phyloP scores from a whole-genome alignment of 805 yeast species.

The Candida krabiensis region DNA sequence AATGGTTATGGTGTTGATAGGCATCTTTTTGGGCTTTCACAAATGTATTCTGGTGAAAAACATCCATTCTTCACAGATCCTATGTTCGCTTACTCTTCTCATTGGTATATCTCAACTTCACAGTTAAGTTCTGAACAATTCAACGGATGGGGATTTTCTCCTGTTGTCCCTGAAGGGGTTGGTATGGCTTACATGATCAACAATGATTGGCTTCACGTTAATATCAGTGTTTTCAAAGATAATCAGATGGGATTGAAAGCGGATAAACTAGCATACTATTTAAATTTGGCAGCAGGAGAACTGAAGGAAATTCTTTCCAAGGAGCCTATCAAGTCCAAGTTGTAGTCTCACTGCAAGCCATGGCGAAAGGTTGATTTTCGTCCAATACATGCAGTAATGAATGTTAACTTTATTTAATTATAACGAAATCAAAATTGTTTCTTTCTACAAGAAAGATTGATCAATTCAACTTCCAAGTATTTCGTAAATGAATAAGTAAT shows the following conservation, averaged over 20 bases:
- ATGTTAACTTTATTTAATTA: neutral
- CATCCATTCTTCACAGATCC: slow-evolving; percentile 78
- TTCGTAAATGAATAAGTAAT: slow-evolving; percentile 79
- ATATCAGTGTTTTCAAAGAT: slow-evolving; percentile 72
- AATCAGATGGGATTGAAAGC: slow-evolving; percentile 56
- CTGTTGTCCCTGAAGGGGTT: slow-evolving; percentile 90
- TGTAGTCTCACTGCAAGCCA: too few relatives aligned
- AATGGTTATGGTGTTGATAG: slow-evolving; percentile 91
- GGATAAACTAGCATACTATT: slow-evolving; percentile 60
- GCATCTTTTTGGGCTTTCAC: slow-evolving; percentile 86
- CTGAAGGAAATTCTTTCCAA: slow-evolving; percentile 58
- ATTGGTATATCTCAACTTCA: slow-evolving; percentile 88
- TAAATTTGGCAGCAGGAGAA: slow-evolving; percentile 80
- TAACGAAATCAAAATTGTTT: too few relatives aligned
- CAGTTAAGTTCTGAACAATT: slow-evolving; percentile 83
- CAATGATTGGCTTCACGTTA: slow-evolving; percentile 80
- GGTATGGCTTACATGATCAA: slow-evolving; percentile 94
- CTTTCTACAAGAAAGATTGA: too few relatives aligned
- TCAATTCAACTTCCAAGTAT: slow-evolving; percentile 52
- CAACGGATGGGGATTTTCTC: slow-evolving; percentile 95
- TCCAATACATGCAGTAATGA: too few relatives aligned
- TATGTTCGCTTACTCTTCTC: slow-evolving; percentile 67
- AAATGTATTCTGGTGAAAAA: slow-evolving; percentile 58
- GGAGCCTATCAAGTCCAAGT: slow-evolving; percentile 26
- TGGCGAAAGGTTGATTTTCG: too few relatives aligned